Base-by-base conservation (phyloP, 306 rosid genomes). In the Cicer chorassanicum region DNA sequence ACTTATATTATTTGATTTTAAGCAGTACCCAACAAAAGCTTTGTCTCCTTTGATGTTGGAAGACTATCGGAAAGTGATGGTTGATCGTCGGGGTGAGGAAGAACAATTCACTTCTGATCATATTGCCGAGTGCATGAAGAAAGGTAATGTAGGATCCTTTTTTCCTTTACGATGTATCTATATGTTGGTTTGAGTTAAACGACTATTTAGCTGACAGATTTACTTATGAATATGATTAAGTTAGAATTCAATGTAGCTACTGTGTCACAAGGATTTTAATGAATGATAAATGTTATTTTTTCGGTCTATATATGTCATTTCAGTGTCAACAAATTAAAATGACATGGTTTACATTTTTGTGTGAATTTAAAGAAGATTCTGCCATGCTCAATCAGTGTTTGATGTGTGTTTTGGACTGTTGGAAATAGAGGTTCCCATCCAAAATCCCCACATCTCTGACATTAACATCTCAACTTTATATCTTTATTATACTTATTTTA, bases 1-100 rank as follows among this genome's bases (percentile, higher is more conserved):
- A 54, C 21, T 71, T 19, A 24, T 69, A 16, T 80, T 69, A 16
- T 80, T 68, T 56, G 9, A 65, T 50, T 45, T 75, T 72, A 44
- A n/a, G 83, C 83, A 93, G 98, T 91, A 91, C 75, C 98, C 98
- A 41, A 93, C 98, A 36, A 89, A 91, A 88, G 97, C 97, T 69
- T 81, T 93, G 84, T 80, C 97, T 75, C 97, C 98, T 43, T 70
- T 92, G 74, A 91, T 88, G 97, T 79, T 94, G 87, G 97, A 90
- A 82, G 98, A 91, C 83, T 88, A 83, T 74, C 83, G 97, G 48
- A 91, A 85, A 82, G 92, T 88, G 50, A 87, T 93, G 98, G 96
- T 91, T 73, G 96, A 93, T 70, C 89, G 98, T 64, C 88, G 90
- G 80, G 98, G 97, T 11, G 96, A 87, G 88, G 93, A 87, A 74